Percentiles rank a stretch among this genome's conserved stretches.
Conservation (phyloP, 257 asterid genomes). For the Nicotiana tabacum region DNA sequence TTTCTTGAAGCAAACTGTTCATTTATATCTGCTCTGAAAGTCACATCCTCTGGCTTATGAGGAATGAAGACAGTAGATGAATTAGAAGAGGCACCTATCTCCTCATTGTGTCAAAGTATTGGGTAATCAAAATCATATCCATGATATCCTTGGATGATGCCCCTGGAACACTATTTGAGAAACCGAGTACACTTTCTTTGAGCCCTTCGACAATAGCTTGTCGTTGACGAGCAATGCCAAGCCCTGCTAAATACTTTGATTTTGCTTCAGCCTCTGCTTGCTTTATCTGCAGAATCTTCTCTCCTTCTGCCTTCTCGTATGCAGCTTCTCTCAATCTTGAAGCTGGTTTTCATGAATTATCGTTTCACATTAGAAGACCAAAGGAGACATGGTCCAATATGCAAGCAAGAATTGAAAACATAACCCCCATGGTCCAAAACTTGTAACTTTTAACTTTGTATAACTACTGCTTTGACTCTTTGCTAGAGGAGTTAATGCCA, state of each 20-base stretch:
- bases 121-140: constrained; percentile 30
- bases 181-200: constrained; percentile 20
- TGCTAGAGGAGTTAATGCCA: background rate
- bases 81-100: constrained; percentile 24
- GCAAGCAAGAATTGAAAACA: background rate
- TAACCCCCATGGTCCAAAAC: background rate
- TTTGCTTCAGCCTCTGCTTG: constrained; percentile 32
- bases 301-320: constrained; percentile 26
- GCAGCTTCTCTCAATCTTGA: constrained; percentile 24
- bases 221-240: constrained; percentile 30
- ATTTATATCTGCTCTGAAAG: constrained; percentile 14
- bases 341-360: constrained; percentile 1
- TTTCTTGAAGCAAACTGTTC: constrained; percentile 17
- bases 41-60: constrained; percentile 17
- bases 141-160: constrained; percentile 23
- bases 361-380: background rate
- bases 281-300: constrained; percentile 27
- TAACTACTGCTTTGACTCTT: background rate
- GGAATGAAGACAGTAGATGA: constrained; percentile 25
- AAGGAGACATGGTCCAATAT: background rate
- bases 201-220: constrained; percentile 29
- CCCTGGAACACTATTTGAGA: constrained; percentile 20
- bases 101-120: constrained; percentile 29
- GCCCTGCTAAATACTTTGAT: constrained; percentile 19
- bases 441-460: background rate